These are phyloP conservation scores for Tagetes patula DNA, from an alignment of 129 eudicot genomes.

Conservation along the genomic window DNA sequence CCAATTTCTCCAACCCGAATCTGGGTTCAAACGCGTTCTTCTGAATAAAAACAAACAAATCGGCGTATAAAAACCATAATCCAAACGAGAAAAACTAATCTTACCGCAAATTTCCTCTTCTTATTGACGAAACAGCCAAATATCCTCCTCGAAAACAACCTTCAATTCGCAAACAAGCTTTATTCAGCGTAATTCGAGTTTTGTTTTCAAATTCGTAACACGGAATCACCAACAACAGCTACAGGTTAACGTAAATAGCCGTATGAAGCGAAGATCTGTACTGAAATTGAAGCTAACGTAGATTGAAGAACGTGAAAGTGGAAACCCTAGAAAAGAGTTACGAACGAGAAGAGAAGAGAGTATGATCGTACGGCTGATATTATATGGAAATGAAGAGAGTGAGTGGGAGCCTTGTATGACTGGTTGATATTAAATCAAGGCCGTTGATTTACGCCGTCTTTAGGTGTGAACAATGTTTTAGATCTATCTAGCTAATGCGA, in stretches of 20 bases:
- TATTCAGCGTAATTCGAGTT: constrained; percentile 2
- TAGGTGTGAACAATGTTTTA: constrained; percentile 11
- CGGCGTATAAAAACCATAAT: constrained; percentile 7
- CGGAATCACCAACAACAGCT: constrained; percentile 17
- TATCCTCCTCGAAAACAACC: constrained; percentile 1
- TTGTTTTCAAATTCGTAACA: constrained; percentile 3
- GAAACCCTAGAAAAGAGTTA: constrained; percentile 35
- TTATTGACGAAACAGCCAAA: neutral
- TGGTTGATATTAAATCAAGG: neutral
- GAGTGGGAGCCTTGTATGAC: neutral
- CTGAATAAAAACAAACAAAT: neutral
- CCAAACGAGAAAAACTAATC: constrained; percentile 23
- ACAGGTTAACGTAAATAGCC: constrained; percentile 11
- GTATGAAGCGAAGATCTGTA: constrained; percentile 22
- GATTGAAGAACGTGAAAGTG: constrained; percentile 4
- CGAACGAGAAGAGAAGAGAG: constrained; percentile 17
- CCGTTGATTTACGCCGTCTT: constrained; percentile 40
- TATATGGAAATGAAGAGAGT: constrained; percentile 9
- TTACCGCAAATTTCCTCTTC: constrained; percentile 23
- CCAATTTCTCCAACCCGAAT: constrained; percentile 21
- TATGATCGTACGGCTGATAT: constrained; percentile 34
- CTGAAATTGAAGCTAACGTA: constrained; percentile 2
- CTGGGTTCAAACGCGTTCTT: constrained; percentile 17
- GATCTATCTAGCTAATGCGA: neutral
- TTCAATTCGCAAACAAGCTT: constrained; percentile 16